Evolutionary conservation across 1,139 yeast genomes (phyloP), one percentile per base, ranked within the genome.

Genomic region (Waltiozyma sp.): DNA sequence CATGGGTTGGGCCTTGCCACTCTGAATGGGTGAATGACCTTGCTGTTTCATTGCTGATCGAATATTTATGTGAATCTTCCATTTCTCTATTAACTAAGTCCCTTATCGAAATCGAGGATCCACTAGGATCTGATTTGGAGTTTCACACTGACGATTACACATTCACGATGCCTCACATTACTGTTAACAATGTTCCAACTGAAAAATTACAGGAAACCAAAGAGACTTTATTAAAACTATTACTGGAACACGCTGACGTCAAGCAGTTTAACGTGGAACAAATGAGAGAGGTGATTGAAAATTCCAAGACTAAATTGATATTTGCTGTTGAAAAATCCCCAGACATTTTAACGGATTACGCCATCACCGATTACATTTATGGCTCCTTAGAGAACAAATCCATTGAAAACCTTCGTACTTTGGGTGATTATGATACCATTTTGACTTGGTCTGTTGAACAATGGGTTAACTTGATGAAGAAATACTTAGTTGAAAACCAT

Each of bases 1-100:
- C 84, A 2, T 91, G 96, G 94, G 72, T 86, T 43, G 97, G 97
- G 10, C 95, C 95, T 3, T 63, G 67, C 16, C 73, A 74, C 28
- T 59, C 64, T 16, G 77, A 82, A 40, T 59, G 69, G 16, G 58
- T 79, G 19, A 64, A 65, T 13, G 80, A 76, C 54, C 68, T 77
- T 38, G 96, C 96, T 0, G 60, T 85, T 15, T 85, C 84, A 41
- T 70, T 83, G 48, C 51, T 89, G 11, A 76, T 88, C n/a, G 70
- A 77, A 23, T 91, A 88, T 58, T 72, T 91, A 46, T 78, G 95
- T 1, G 84, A 81, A 51, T 68, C 91, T 48, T 71, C 95, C 13
- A 73, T 82, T 54, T 73, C 95, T 3, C 64, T 82, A 9, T 71
- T 86, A 49, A 76, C 77, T 49, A 77, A 76, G 55, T 64, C 73